These are phyloP conservation scores for Suhomyces kunorum DNA, from an alignment of 1,139 yeast species.

Conservation along the genomic window DNA sequence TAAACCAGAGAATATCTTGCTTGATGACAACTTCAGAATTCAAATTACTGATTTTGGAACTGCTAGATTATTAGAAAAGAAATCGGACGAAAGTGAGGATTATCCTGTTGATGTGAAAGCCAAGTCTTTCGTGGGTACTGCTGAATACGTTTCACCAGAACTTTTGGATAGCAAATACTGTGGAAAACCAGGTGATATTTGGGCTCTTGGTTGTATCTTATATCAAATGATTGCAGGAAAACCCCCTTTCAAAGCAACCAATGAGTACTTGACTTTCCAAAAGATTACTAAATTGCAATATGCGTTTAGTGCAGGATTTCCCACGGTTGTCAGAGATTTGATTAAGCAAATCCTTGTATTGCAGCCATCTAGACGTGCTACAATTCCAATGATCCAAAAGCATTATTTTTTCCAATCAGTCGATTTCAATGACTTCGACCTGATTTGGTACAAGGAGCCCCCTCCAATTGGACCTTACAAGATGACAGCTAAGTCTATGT, in stretches of 20 bases:
- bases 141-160: conserved; percentile 79
- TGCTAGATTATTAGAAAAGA: conserved; percentile 58
- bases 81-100: conserved; percentile 40
- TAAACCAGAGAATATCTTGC: conserved; percentile 73
- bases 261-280: conserved; percentile 73
- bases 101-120: conserved; percentile 53
- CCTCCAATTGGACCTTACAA: conserved; percentile 76
- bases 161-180: conserved; percentile 66
- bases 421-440: conserved; percentile 63
- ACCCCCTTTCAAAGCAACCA: conserved; percentile 79
- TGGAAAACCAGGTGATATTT: conserved; percentile 73
- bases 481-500: conserved; percentile 58
- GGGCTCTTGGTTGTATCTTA: conserved; percentile 82
- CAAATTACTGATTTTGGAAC: conserved; percentile 85
- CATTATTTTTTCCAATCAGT: conserved; percentile 73
- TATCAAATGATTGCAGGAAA: conserved; percentile 75
- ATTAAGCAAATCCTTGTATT: conserved; percentile 47
- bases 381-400: conserved; percentile 37
- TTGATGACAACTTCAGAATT: conserved; percentile 63
- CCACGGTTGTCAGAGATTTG: conserved; percentile 48
- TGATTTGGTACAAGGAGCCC: conserved; percentile 68
- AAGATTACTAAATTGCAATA: conserved; percentile 65
- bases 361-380: conserved; percentile 46
- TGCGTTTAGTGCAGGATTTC: conserved; percentile 59
- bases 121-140: conserved; percentile 85